phyloP scores from a whole-genome alignment of 441 rosid species.

The Mallotus repandus region DNA sequence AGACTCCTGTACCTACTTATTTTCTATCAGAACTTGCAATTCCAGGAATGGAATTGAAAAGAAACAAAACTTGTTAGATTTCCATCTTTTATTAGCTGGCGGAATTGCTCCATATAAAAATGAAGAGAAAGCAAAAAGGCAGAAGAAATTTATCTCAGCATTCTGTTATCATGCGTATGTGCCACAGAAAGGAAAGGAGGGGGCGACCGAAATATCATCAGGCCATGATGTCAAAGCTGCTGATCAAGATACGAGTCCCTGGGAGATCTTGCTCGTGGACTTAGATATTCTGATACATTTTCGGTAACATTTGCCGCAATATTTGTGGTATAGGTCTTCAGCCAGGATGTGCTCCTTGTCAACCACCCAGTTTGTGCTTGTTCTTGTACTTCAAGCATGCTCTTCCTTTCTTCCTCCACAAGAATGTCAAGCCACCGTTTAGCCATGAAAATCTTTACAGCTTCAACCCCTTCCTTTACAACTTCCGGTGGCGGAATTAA shows the following conservation, averaged over 20 bases:
- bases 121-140: background rate
- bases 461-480: conserved; percentile 66
- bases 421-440: conserved; percentile 63
- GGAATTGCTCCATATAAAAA: background rate
- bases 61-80: background rate
- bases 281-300: conserved; percentile 42
- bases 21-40: conserved; percentile 8
- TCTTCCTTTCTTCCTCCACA: conserved; percentile 58
- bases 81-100: background rate
- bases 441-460: conserved; percentile 66
- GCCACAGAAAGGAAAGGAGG: background rate
- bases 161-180: background rate
- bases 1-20: background rate
- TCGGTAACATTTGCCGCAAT: conserved; percentile 48
- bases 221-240: conserved; percentile 40
- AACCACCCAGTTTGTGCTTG: conserved; percentile 55
- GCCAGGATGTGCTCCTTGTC: conserved; percentile 64
- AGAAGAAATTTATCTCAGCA: conserved; percentile 8
- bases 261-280: conserved; percentile 40
- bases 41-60: background rate
- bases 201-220: background rate
- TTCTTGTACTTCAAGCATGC: conserved; percentile 44
- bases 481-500: conserved; percentile 63
- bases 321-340: conserved; percentile 47
- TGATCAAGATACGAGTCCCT: conserved; percentile 59